A percentile compares a stretch with the other conserved stretches of the same genome.
phyloP scores from a whole-genome alignment of 1,139 yeast genomes.

The Candida labiduridarum region DNA sequence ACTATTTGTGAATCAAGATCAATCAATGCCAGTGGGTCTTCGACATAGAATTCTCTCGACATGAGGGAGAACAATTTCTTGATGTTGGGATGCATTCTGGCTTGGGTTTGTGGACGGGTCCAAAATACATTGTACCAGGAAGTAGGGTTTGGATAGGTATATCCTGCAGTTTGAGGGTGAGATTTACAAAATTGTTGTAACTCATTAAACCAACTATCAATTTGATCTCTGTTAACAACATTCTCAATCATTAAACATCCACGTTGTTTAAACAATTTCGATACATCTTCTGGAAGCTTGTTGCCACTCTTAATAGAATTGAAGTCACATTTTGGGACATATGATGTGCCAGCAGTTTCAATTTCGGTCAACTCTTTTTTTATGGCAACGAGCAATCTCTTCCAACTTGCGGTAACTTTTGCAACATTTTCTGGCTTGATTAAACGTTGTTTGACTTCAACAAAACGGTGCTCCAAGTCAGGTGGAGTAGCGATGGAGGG shows the following conservation, averaged over 20 bases:
- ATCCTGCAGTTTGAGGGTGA: slow-evolving; percentile 35
- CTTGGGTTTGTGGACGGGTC: slow-evolving; percentile 44
- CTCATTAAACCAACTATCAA: slow-evolving; percentile 22
- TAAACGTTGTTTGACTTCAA: slow-evolving; percentile 18
- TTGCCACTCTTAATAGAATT: slow-evolving; percentile 16
- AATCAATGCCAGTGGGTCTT: slow-evolving; percentile 22
- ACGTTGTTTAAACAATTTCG: slow-evolving; percentile 17
- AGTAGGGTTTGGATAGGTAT: slow-evolving; percentile 30
- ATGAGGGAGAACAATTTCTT: slow-evolving; percentile 30
- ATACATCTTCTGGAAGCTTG: slow-evolving; percentile 17
- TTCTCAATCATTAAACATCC: slow-evolving; percentile 25
- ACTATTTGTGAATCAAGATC: slow-evolving; percentile 32
- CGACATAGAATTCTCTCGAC: slow-evolving; percentile 37
- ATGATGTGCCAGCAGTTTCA: slow-evolving; percentile 16
- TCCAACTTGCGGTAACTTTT: slow-evolving; percentile 25
- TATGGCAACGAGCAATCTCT: slow-evolving; percentile 21
- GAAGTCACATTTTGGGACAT: slow-evolving; percentile 22
- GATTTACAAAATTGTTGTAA: slow-evolving; percentile 23
- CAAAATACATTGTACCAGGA: slow-evolving; percentile 40
- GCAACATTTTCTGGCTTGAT: slow-evolving; percentile 24
- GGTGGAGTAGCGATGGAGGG: slow-evolving; percentile 9
- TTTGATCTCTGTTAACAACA: slow-evolving; percentile 20
- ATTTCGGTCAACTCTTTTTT: slow-evolving; percentile 20
- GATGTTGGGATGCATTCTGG: slow-evolving; percentile 44
- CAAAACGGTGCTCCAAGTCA: slow-evolving; percentile 17